These are phyloP conservation scores for Verticillium klebahnii DNA, from an alignment of 2,329 filamentous ascomycete species.

Conservation along the genomic window DNA sequence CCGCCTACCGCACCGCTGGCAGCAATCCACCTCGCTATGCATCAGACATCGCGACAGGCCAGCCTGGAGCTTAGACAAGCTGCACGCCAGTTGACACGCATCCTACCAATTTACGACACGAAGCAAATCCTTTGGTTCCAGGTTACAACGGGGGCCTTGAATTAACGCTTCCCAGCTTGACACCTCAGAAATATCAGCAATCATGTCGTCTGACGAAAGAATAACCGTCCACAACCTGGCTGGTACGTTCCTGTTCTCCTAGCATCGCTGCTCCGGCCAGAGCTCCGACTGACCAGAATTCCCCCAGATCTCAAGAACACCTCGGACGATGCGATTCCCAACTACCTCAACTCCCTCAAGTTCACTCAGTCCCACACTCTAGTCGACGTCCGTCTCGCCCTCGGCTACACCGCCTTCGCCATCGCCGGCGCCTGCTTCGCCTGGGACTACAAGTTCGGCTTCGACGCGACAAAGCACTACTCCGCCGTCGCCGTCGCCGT, in stretches of 20 bases:
- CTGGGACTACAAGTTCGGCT: constrained; percentile 88
- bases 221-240: constrained; percentile 65
- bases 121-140: not conserved
- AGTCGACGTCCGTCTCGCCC: constrained; percentile 73
- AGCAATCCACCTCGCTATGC: not conserved
- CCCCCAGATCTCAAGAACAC: constrained; percentile 87
- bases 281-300: constrained; percentile 10
- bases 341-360: constrained; percentile 84
- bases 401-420: constrained; percentile 79
- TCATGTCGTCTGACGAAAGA: constrained; percentile 46
- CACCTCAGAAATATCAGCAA: not conserved
- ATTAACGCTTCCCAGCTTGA: not conserved
- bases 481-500: constrained; percentile 73
- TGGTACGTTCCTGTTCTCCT: constrained; percentile 34
- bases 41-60: constrained; percentile 2
- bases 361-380: constrained; percentile 80
- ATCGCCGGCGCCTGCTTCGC: constrained; percentile 81
- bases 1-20: not conserved
- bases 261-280: not conserved
- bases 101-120: not conserved
- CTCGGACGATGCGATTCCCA: constrained; percentile 87
- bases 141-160: no score
- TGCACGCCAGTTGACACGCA: not conserved
- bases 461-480: constrained; percentile 78
- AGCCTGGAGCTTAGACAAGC: constrained; percentile 9